phyloP scores from a whole-genome alignment of 2,329 filamentous ascomycete genomes.

The Aspergillus udagawae region DNA sequence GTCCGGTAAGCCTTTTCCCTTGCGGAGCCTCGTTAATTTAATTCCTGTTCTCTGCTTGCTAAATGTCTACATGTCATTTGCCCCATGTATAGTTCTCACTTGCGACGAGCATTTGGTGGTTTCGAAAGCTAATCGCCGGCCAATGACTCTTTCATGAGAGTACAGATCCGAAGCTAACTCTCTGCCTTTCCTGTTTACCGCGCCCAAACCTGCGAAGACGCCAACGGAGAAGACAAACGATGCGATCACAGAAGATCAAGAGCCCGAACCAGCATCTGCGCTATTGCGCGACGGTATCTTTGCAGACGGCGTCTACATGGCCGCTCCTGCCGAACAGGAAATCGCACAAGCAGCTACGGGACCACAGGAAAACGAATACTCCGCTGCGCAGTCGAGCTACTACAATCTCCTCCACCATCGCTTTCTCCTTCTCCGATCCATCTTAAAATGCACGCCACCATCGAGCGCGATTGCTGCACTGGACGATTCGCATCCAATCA shows the following conservation, averaged over 20 bases:
- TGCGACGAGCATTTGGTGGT: neutral
- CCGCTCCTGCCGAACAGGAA: constrained; percentile 45
- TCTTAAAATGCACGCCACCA: constrained; percentile 56
- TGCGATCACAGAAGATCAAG: neutral
- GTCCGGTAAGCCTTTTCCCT: constrained; percentile 57
- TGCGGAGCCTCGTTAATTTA: constrained; percentile 17
- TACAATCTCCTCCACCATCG: constrained; percentile 61
- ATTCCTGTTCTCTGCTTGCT: constrained; percentile 15
- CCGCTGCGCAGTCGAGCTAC: constrained; percentile 62
- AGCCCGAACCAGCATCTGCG: constrained; percentile 30
- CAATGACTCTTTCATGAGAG: constrained; percentile 10
- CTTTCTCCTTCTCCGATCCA: constrained; percentile 61
- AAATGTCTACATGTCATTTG: constrained; percentile 13
- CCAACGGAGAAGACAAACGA: neutral
- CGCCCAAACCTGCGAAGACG: constrained; percentile 44
- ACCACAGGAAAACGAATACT: constrained; percentile 26
- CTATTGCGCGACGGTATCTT: constrained; percentile 63
- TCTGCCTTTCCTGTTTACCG: constrained; percentile 69
- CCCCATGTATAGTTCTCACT: constrained; percentile 10
- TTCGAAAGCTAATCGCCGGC: constrained; percentile 13
- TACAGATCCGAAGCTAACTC: constrained; percentile 68
- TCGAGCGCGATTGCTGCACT: constrained; percentile 52
- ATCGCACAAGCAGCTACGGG: constrained; percentile 38
- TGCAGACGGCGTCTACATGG: constrained; percentile 74
- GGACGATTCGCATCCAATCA: constrained; percentile 48